Evolutionary conservation across 169 alveolate species (phyloP), one percentile per base, ranked within the genome.

Genomic region (Eimeria nieschulzi): DNA sequence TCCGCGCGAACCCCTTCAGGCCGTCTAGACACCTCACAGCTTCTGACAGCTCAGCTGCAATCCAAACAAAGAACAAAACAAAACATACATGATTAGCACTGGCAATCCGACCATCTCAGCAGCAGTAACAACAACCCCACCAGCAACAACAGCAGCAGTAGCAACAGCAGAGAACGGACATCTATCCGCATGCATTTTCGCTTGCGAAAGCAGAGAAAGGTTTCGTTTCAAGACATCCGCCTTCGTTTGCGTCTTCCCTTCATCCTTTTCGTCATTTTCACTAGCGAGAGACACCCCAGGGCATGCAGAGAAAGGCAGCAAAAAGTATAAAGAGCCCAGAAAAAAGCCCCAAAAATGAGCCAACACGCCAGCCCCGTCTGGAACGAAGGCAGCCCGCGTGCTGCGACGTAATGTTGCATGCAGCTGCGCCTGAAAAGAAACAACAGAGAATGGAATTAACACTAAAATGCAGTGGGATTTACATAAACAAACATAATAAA

Each of bases 371-470:
- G 26, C 7, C 9, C 25, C 73, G 9, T 64, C 73, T 7, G 73
- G 73, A 9, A 64, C 73, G 73, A 64, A 64, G 33, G 73, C 73
- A 10, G 73, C 73, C 9, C 73, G 73, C 73, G 73, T 23, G 73
- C 73, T 64, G 73, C 73, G 25, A 23, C 25, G 73, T 7, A 64
- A 9, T 7, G 73, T 23, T 9, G 9, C 25, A 9, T 64, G 9
- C 9, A 64, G 73, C 73, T 64, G 73, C 25, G 9, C 73, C 73
- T 64, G 73, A 9, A n/a, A 64, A 64, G 19, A 10, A 64, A 64
- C 9, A 55, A 8, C 64, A 55, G 19, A 55, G 13, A 55, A 55
- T 55, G 64, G 19, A 55, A 55, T 55, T 55, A 55, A 55, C 8
- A 55, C 8, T 55, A 8, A 55, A 55, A 55, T 55, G 13, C 8